Percentiles rank a stretch among this genome's conserved stretches.
These are phyloP conservation scores for Trichoderma gamsii DNA, from an alignment of 495 filamentous ascomycete genomes.

Conservation along the genomic window DNA sequence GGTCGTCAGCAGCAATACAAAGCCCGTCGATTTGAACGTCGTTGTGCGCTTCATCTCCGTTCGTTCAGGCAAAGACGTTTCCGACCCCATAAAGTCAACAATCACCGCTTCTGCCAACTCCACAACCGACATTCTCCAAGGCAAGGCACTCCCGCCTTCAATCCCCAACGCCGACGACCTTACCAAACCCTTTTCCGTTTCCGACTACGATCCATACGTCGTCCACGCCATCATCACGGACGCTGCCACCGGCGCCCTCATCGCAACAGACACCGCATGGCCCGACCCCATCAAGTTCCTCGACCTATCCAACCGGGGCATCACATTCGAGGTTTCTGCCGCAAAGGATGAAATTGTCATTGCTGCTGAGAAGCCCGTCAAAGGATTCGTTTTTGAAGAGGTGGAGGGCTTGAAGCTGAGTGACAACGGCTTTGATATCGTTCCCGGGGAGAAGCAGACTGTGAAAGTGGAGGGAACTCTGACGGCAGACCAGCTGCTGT, in stretches of 20 bases:
- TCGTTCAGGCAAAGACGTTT: constrained; percentile 50
- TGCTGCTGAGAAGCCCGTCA: constrained; percentile 37
- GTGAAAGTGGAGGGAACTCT: constrained; percentile 25
- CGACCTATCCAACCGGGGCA: constrained; percentile 44
- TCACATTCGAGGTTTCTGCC: constrained; percentile 21
- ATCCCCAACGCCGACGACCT: constrained; percentile 21
- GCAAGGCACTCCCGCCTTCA: constrained; percentile 19
- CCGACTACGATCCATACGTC: constrained; percentile 37
- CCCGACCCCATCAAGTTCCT: constrained; percentile 80
- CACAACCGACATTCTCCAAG: constrained; percentile 28
- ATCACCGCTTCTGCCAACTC: constrained; percentile 34
- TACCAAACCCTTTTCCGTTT: constrained; percentile 15
- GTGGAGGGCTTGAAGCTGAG: constrained; percentile 33
- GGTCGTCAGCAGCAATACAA: constrained; percentile 53
- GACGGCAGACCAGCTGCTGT: constrained; percentile 18
- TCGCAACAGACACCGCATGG: constrained; percentile 65
- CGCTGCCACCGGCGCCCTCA: constrained; percentile 32
- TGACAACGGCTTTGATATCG: constrained; percentile 44
- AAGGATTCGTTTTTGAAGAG: constrained; percentile 44
- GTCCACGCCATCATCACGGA: constrained; percentile 47
- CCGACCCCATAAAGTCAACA: constrained; percentile 41
- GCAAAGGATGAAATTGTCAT: constrained; percentile 22
- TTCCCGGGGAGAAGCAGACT: constrained; percentile 34
- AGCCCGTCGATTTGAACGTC: constrained; percentile 43
- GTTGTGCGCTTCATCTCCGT: constrained; percentile 60